Conservation (phyloP, 306 rosid genomes). For the Pachyrhizus erosus region DNA sequence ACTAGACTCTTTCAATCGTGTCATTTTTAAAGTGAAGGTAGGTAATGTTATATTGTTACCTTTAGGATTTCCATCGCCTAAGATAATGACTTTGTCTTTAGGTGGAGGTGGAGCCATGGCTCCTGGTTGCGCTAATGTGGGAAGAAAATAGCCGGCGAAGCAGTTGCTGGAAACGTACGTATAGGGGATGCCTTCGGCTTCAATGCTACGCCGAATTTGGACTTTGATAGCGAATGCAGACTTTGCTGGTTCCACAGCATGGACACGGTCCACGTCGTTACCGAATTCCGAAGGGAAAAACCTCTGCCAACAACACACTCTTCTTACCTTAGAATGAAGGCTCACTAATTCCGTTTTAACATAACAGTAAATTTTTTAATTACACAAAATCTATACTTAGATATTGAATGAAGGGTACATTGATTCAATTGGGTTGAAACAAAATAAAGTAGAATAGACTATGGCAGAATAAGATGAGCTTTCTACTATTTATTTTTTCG, state of each 20-base stretch:
- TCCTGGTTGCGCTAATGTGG: constrained; percentile 76
- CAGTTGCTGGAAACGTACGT: constrained; percentile 69
- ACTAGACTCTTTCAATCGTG: no score
- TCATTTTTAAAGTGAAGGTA: no score
- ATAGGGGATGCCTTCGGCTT: constrained; percentile 78
- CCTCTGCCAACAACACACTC: constrained; percentile 55
- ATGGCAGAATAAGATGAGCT: no score
- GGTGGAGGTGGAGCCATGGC: constrained; percentile 82
- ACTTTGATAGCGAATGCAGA: constrained; percentile 62
- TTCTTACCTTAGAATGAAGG: not conserved
- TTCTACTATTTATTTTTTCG: no score
- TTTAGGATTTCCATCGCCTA: constrained; percentile 78
- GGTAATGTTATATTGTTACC: constrained; percentile 46
- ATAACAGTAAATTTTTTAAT: not conserved
- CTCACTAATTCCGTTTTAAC: not conserved
- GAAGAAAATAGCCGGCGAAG: constrained; percentile 78
- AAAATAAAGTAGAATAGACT: no score
- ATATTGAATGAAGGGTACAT: no score
- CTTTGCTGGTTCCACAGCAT: constrained; percentile 95
- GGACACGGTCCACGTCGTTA: constrained; percentile 74
- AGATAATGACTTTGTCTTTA: constrained; percentile 69
- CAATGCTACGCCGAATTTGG: constrained; percentile 67
- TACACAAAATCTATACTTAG: no score
- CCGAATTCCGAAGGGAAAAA: constrained; percentile 95
- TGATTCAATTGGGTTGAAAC: no score